phyloP scores from a whole-genome alignment of 495 filamentous ascomycete genomes.

The Penicillium manginii region DNA sequence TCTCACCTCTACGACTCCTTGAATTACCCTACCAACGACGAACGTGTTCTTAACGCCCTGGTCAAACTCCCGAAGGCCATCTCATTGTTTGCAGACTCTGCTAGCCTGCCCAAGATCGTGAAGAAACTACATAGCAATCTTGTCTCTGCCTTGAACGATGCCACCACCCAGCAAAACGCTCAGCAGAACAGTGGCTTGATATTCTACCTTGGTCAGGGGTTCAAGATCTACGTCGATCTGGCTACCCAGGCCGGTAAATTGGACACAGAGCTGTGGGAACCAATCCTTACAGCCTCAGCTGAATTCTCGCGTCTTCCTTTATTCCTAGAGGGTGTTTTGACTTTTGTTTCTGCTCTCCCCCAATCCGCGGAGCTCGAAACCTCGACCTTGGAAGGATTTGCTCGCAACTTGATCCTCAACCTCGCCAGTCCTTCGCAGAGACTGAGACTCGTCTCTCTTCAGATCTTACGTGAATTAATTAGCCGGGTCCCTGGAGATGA shows the following conservation, averaged over 20 bases:
- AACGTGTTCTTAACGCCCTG: slow-evolving; percentile 43
- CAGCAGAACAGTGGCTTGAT: slow-evolving; percentile 23
- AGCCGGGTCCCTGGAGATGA: slow-evolving; percentile 40
- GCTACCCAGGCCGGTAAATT: slow-evolving; percentile 35
- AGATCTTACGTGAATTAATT: slow-evolving; percentile 57
- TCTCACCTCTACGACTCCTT: slow-evolving; percentile 68
- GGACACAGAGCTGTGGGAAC: slow-evolving; percentile 57
- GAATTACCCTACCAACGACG: slow-evolving; percentile 42
- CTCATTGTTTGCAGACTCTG: slow-evolving; percentile 40
- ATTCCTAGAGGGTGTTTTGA: slow-evolving; percentile 68
- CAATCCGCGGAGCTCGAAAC: slow-evolving; percentile 46
- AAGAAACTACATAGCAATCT: slow-evolving; percentile 40
- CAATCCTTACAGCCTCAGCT: slow-evolving; percentile 62
- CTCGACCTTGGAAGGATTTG: slow-evolving; percentile 55
- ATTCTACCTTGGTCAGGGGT: slow-evolving; percentile 49
- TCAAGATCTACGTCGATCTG: slow-evolving; percentile 51
- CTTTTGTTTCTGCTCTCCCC: slow-evolving; percentile 58
- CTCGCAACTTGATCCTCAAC: slow-evolving; percentile 66
- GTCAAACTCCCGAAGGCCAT: slow-evolving; percentile 44
- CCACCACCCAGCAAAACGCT: slow-evolving; percentile 25
- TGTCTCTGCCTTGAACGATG: slow-evolving; percentile 26
- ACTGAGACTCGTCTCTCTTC: slow-evolving; percentile 70
- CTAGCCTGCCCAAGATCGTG: slow-evolving; percentile 39
- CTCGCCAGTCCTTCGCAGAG: slow-evolving; percentile 72
- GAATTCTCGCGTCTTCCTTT: slow-evolving; percentile 62